Base-by-base conservation (phyloP, 768 basidiomycete genomes). In the Filobasidium floriforme region DNA sequence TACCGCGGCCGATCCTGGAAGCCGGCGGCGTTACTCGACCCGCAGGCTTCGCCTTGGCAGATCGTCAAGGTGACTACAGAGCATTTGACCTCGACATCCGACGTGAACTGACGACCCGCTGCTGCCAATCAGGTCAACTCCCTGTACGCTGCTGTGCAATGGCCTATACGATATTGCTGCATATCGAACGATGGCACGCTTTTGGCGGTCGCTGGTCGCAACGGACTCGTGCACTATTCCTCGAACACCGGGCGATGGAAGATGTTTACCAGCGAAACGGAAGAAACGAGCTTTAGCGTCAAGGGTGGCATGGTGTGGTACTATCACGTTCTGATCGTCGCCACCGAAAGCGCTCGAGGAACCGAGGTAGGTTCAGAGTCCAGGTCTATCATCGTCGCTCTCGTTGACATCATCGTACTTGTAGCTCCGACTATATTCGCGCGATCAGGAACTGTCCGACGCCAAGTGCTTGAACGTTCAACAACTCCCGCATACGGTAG, bases 11-110 rank as follows among this genome's bases (percentile, higher is more conserved):
- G 93, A 32, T 94, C 97, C 77, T 18, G 41, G n/a, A 93, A 97
- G 76, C 93, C 94, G 6, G 93, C 97, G 75, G 94, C 91, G 74
- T 87, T 99, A 65, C 96, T 98, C 73, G 97, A 97, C 74, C 92
- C 93, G 18, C 92, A 94, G 76, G 90, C 90, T 3, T 93, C 97
- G 73, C 93, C 97, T 19, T 98, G 94, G 93, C 92, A 98, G 72
- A 89, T 89, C 79, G 88, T 97, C 77, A 94, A 93, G 84, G 91
- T 85, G 69, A 41, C 68, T 44, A 14, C 18, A 18, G 43, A 22
- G 41, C 64, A 41, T 14, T 73, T 44, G 41, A 28, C n/a, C 61
- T 61, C 32, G 9, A 37, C 3, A 9, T 37, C 9, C 0, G 26
- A 55, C 7, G 26, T 40, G n/a, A 37, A 54, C 44, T 65, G 19